A percentile compares a stretch with the other conserved stretches of the same genome.
phyloP scores from a whole-genome alignment of 2,329 filamentous ascomycete genomes.

The Paraconiothyrium brasiliense region DNA sequence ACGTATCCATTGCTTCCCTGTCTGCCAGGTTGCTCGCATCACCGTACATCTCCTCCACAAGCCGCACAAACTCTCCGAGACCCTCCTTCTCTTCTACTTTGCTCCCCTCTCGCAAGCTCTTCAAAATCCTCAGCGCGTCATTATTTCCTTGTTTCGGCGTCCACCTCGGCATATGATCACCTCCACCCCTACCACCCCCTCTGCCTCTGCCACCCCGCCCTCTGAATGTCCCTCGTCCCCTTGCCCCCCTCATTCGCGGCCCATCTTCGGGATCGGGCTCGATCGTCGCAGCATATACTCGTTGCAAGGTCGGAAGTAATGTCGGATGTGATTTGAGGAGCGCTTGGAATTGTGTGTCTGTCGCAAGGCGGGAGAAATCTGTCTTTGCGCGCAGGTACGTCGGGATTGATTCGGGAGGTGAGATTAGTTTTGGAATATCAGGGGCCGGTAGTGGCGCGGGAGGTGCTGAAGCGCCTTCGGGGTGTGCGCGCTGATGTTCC shows the following conservation, averaged over 20 bases:
- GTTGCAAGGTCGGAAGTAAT: constrained; percentile 38
- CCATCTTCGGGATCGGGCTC: constrained; percentile 42
- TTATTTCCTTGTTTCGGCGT: constrained; percentile 42
- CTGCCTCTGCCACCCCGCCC: constrained; percentile 29
- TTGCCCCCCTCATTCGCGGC: constrained; percentile 23
- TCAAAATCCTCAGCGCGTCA: constrained; percentile 41
- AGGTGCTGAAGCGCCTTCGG: constrained; percentile 15
- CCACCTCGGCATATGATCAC: constrained; percentile 21
- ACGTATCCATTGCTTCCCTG: constrained; percentile 11
- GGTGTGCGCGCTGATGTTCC: constrained; percentile 40
- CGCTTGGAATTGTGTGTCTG: constrained; percentile 36
- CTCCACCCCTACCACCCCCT: constrained; percentile 5
- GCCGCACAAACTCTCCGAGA: constrained; percentile 52
- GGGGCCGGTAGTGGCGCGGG: constrained; percentile 14
- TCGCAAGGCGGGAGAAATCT: constrained; percentile 45
- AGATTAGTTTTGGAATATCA: constrained; percentile 36
- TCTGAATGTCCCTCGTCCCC: constrained; percentile 21
- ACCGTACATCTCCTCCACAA: constrained; percentile 39
- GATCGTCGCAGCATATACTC: constrained; percentile 46
- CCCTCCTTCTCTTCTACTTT: constrained; percentile 48
- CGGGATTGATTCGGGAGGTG: constrained; percentile 37
- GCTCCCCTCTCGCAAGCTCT: constrained; percentile 35
- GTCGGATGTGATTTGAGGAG: constrained; percentile 39
- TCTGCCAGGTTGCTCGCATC: constrained; percentile 18
- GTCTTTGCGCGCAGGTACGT: constrained; percentile 41